Evolutionary conservation across 257 asterid species (phyloP).

Genomic region (Ophiorrhiza pumila): DNA sequence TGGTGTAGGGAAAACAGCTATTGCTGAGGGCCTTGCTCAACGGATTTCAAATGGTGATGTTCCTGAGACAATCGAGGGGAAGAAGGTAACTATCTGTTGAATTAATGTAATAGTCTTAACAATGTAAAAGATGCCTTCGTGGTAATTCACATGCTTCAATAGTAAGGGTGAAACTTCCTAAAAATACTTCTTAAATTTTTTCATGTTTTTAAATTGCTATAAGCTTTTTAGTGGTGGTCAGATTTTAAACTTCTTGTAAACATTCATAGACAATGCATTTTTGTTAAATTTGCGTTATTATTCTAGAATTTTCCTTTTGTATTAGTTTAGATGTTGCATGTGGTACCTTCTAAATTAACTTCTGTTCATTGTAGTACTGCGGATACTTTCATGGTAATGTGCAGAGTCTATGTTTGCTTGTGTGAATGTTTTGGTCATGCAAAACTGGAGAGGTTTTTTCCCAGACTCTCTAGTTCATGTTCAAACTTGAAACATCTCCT

Average conservation of each 20-base stretch:
- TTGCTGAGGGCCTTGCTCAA: constrained; percentile 98
- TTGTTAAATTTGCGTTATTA: not conserved
- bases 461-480: not conserved
- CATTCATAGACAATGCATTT: not conserved
- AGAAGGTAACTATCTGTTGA: constrained; percentile 52
- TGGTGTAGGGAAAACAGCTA: constrained; percentile 98
- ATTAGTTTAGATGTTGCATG: not conserved
- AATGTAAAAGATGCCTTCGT: not conserved
- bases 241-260: not conserved
- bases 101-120: not conserved
- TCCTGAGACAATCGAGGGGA: constrained; percentile 97
- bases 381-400: not conserved
- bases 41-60: constrained; percentile 92
- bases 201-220: not conserved
- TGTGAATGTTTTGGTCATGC: not conserved
- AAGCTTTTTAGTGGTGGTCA: not conserved
- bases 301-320: not conserved
- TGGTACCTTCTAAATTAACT: not conserved
- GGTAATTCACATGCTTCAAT: not conserved
- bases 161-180: not conserved
- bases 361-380: not conserved
- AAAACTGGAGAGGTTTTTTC: not conserved
- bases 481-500: not conserved
- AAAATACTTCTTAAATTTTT: not conserved
- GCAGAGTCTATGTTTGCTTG: not conserved